Conservation (phyloP, 169 alveolate species). For the Eimeria praecox region DNA sequence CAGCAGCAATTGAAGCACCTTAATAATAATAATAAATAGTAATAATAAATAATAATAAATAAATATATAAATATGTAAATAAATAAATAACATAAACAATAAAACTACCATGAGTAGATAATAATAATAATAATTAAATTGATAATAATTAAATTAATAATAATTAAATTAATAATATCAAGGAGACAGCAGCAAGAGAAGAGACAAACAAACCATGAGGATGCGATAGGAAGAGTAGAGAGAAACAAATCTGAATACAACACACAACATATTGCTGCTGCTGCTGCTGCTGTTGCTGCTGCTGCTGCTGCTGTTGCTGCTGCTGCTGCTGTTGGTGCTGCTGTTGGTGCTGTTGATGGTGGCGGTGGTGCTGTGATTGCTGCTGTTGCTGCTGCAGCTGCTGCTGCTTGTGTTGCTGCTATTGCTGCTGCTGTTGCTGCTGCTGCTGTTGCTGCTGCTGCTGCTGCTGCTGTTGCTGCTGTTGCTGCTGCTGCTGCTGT, state of each 20-base stretch:
- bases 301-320: slow-evolving; percentile 10
- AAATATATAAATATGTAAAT: background rate
- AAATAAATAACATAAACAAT: background rate
- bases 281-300: slow-evolving; percentile 2
- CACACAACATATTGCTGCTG: background rate
- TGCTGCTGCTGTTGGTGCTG: slow-evolving; percentile 19
- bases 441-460: background rate
- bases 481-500: slow-evolving; percentile 6
- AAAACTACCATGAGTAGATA: no score
- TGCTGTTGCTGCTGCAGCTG: slow-evolving; percentile 14
- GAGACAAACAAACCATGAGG: background rate
- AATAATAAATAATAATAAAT: background rate
- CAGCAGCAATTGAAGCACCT: background rate
- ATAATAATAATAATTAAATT: no score
- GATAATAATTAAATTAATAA: no score
- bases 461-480: background rate
- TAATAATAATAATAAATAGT: background rate
- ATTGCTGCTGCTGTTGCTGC: slow-evolving; percentile 1
- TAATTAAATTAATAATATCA: no score
- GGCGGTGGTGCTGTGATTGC: background rate
- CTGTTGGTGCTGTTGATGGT: no score
- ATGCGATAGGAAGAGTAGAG: slow-evolving; percentile 15
- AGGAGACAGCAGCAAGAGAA: no score
- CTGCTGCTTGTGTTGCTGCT: slow-evolving; percentile 1
- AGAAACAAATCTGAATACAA: background rate